Evolutionary conservation across 2,329 filamentous ascomycete genomes (phyloP), one percentile per base, ranked within the genome.

Genomic region (Gnomoniopsis smithogilvyi): DNA sequence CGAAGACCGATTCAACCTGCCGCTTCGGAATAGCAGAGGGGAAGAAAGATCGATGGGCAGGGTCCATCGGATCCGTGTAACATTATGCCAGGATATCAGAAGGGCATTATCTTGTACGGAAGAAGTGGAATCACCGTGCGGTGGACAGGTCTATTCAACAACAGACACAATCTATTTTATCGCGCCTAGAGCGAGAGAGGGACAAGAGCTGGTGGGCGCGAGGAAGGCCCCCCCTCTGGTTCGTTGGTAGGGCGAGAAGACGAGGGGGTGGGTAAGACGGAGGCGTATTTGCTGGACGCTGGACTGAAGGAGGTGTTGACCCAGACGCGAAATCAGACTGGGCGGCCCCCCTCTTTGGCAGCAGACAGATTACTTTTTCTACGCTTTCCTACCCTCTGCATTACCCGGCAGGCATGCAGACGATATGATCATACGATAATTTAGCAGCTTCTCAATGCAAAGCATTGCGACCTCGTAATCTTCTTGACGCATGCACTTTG

Each of bases 381-480:
- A 19, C 3, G 41, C 41, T 21, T 45, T 19, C 41, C 41, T 15
- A 11, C 38, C 38, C 38, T 17, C 38, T 11, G 11, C 11, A 11
- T 6, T 17, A 43, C 7, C 21, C 8, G 7, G 21, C n/a, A 22
- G 45, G 17, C 10, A 22, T 11, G 11, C 19, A 33, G 41, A 54
- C 11, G 36, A 45, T 36, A 47, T 54, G 51, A 46, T 54, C 45
- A 46, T 54, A 54, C 19, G 51, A 54, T 45, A 38, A 26, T 54
- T 54, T 46, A 54, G 51, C 45, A n/a, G 51, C 51, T 51, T 21
- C 26, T 19, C 15, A 51, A 48, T 48, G 22, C 22, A 30, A 26
- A 6, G 46, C 21, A 22, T 21, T n/a, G 21, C 24, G 46, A 8
- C 19, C 21, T 21, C 19, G 41, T n/a, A 24, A 10, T 30, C 26